Conservation (phyloP, 2,329 filamentous ascomycete genomes). For the Pseudohalonectria lignicola region DNA sequence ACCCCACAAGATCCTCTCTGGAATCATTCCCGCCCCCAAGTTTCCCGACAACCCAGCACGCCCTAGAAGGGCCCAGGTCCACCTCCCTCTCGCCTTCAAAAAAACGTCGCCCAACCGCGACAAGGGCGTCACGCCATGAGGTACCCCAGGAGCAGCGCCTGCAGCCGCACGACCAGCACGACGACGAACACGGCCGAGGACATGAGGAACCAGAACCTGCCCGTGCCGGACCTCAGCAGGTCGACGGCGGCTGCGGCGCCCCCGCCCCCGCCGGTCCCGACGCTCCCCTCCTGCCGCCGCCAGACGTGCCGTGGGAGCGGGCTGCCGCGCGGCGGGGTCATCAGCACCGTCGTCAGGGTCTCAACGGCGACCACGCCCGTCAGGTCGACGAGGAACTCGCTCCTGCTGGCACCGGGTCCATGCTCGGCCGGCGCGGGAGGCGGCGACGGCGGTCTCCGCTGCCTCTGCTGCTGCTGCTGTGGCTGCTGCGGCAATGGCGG, state of each 20-base stretch:
- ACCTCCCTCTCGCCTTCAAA: no score
- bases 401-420: not conserved
- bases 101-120: no score
- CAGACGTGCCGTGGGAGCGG: no score
- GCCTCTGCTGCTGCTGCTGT: not conserved
- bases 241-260: not conserved
- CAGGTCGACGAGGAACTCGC: slow-evolving; percentile 2
- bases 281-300: no score
- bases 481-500: not conserved
- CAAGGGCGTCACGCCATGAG: not conserved
- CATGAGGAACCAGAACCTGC: not conserved
- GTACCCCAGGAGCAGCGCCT: not conserved
- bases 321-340: not conserved
- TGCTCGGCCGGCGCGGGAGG: not conserved
- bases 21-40: no score
- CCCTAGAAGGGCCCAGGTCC: no score
- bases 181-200: not conserved
- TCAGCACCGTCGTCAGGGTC: not conserved
- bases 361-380: slow-evolving; percentile 1
- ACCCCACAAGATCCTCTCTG: no score
- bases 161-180: not conserved
- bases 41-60: no score
- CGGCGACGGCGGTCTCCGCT: not conserved
- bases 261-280: no score
- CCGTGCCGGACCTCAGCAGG: not conserved